A percentile compares a stretch with the other conserved stretches of the same genome.
These are phyloP conservation scores for Fusarium graminum DNA, from an alignment of 2,329 filamentous ascomycete species.

Conservation along the genomic window DNA sequence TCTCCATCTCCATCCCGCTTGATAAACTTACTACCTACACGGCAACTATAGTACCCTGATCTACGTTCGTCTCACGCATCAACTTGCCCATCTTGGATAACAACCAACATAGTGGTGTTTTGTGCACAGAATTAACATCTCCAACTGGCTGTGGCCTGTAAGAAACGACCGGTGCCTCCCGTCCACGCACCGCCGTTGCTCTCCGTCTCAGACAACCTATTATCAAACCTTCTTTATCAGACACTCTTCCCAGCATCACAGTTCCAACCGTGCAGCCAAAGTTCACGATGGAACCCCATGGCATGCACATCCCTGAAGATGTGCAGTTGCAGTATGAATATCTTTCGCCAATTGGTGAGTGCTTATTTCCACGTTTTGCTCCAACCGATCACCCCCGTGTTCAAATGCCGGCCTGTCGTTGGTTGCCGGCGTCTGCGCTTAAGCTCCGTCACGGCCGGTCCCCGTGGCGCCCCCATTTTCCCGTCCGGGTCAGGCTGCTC, in stretches of 20 bases:
- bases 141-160: constrained; percentile 25
- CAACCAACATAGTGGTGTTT: constrained; percentile 24
- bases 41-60: constrained; percentile 3
- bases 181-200: constrained; percentile 30
- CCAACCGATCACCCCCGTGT: constrained; percentile 64
- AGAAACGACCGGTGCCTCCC: constrained; percentile 31
- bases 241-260: constrained; percentile 34
- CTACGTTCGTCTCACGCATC: constrained; percentile 41
- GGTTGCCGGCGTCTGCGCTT: constrained; percentile 53
- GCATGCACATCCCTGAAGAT: constrained; percentile 62
- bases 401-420: constrained; percentile 59
- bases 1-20: constrained; percentile 36
- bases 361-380: constrained; percentile 50
- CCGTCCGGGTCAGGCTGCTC: constrained; percentile 45
- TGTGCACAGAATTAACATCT: constrained; percentile 24
- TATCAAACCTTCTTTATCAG: constrained; percentile 31
- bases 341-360: constrained; percentile 70
- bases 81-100: constrained; percentile 49
- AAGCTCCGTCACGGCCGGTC: constrained; percentile 45
- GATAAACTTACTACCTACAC: constrained; percentile 24
- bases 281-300: constrained; percentile 56
- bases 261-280: constrained; percentile 40
- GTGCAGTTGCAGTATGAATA: constrained; percentile 59
- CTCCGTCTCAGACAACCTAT: constrained; percentile 34
- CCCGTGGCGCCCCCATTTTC: constrained; percentile 46